Conservation (phyloP, 1,284 basidiomycete species). For the Ustilago curta region DNA sequence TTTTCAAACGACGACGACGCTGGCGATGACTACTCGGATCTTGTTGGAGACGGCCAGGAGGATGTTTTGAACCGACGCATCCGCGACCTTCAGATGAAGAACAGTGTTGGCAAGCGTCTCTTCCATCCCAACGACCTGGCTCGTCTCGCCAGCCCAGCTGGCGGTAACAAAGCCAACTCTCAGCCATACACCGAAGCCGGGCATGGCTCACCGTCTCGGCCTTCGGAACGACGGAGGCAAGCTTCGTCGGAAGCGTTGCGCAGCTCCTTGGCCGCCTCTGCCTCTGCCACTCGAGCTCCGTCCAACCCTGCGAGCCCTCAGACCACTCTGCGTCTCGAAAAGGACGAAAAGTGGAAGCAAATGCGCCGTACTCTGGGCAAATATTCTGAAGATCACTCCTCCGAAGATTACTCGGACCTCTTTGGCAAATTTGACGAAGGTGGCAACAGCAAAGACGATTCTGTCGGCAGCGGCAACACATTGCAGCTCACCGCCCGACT, state of each 20-base stretch:
- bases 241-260: conserved; percentile 41
- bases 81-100: conserved; percentile 49
- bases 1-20: conserved; percentile 68
- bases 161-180: conserved; percentile 1
- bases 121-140: conserved; percentile 60
- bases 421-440: conserved; percentile 42
- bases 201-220: conserved; percentile 13
- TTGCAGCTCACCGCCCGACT: conserved; percentile 59
- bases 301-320: conserved; percentile 40
- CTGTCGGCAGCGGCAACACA: conserved; percentile 33
- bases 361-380: conserved; percentile 55
- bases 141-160: conserved; percentile 19
- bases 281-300: conserved; percentile 22
- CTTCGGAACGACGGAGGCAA: conserved; percentile 30
- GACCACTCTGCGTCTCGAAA: conserved; percentile 35
- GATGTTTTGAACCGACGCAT: conserved; percentile 49
- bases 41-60: conserved; percentile 56
- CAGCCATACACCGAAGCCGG: not conserved
- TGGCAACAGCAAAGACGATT: conserved; percentile 31
- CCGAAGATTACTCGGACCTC: conserved; percentile 62
- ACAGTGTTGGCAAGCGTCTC: conserved; percentile 54
- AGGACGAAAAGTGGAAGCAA: conserved; percentile 54
- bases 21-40: conserved; percentile 71
- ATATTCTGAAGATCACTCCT: conserved; percentile 52
- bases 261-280: conserved; percentile 26